A percentile compares a stretch with the other conserved stretches of the same genome.
These are phyloP conservation scores for Thraustochytrium sp. DNA, from an alignment of 352 stramenopile species.

Conservation along the genomic window DNA sequence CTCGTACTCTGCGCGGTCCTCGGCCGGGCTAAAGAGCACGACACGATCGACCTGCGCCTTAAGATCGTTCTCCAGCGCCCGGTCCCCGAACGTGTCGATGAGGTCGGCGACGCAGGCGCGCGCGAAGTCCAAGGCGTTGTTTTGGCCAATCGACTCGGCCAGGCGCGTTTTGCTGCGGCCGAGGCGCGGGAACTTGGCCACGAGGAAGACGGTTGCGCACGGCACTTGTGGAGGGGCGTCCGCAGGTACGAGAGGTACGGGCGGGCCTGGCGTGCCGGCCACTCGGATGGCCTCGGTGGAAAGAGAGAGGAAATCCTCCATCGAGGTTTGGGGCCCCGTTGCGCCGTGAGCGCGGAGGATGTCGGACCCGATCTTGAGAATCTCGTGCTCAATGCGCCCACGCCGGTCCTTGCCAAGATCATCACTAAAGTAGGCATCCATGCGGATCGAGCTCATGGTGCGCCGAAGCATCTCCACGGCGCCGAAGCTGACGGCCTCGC, in stretches of 20 bases:
- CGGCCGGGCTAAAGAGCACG: not conserved
- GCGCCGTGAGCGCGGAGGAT: no score
- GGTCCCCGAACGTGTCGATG: not conserved
- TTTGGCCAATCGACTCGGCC: not conserved
- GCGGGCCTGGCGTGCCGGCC: no score
- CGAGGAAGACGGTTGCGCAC: not conserved
- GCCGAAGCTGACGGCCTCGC: slow-evolving; percentile 56
- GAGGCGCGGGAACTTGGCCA: not conserved
- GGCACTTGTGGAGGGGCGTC: no score
- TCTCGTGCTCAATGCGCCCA: no score
- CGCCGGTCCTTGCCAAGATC: no score
- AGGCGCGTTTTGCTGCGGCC: slow-evolving; percentile 10
- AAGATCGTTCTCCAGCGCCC: not conserved
- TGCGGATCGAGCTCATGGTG: no score
- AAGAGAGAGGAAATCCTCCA: no score
- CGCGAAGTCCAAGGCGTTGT: not conserved
- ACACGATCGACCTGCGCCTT: not conserved
- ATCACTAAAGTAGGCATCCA: no score
- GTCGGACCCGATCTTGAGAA: no score
- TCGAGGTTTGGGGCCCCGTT: no score
- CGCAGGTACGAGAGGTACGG: no score
- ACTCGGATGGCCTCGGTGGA: no score
- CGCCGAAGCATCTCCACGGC: slow-evolving; percentile 57
- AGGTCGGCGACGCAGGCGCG: not conserved
- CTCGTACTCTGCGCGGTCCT: not conserved